These are phyloP conservation scores for Xylaria sp. DNA, from an alignment of 495 filamentous ascomycete species.

Conservation along the genomic window DNA sequence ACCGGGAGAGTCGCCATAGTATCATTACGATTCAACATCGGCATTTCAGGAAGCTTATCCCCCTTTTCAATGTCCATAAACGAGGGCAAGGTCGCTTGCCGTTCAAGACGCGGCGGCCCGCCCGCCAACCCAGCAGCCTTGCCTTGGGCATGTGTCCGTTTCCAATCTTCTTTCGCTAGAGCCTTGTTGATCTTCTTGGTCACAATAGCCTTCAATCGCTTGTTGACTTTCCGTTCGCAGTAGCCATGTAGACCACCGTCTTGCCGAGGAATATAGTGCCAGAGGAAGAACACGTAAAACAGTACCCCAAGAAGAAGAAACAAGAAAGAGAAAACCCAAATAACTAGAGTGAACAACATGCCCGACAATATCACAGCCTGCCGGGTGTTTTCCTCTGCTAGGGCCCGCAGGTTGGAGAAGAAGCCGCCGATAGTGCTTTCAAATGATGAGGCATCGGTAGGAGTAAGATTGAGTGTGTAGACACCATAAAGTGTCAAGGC, in stretches of 20 bases:
- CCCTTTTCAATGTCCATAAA: slow-evolving; percentile 56
- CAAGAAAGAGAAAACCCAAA: slow-evolving; percentile 85
- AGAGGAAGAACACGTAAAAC: slow-evolving; percentile 87
- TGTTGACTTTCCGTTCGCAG: slow-evolving; percentile 88
- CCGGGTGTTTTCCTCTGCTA: slow-evolving; percentile 72
- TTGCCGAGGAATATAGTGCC: slow-evolving; percentile 79
- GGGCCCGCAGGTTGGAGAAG: slow-evolving; percentile 74
- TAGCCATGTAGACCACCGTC: slow-evolving; percentile 84
- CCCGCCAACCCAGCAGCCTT: slow-evolving; percentile 63
- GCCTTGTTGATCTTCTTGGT: slow-evolving; percentile 83
- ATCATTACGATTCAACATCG: slow-evolving; percentile 67
- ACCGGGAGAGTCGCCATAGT: slow-evolving; percentile 71
- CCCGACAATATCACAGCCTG: slow-evolving; percentile 82
- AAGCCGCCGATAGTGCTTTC: slow-evolving; percentile 66
- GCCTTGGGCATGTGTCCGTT: slow-evolving; percentile 61
- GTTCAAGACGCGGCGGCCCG: slow-evolving; percentile 56
- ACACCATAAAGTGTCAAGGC: slow-evolving; percentile 81
- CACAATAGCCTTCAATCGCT: slow-evolving; percentile 80
- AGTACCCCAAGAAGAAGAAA: slow-evolving; percentile 74
- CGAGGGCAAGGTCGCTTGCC: slow-evolving; percentile 73
- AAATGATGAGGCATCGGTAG: slow-evolving; percentile 59
- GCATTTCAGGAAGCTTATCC: slow-evolving; percentile 66
- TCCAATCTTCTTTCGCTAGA: slow-evolving; percentile 72
- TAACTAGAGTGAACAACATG: slow-evolving; percentile 89
- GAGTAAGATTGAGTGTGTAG: slow-evolving; percentile 68